Evolutionary conservation across 805 yeast genomes (phyloP).

Genomic region (Ogataea trehaloabstinens): DNA sequence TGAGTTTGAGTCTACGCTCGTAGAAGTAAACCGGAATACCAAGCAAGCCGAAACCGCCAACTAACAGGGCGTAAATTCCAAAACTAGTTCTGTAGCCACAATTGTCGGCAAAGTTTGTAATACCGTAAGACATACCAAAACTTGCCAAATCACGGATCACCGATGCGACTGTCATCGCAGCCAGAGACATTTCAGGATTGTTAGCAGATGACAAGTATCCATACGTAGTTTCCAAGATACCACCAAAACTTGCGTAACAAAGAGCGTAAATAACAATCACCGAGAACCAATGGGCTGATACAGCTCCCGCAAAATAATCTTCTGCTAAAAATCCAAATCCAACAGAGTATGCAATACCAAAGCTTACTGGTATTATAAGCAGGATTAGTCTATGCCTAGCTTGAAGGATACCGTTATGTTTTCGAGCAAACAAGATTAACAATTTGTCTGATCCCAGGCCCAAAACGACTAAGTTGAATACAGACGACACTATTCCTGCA

Average conservation of each 20-base stretch:
- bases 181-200: conserved; percentile 3
- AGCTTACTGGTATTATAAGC: conserved; percentile 1
- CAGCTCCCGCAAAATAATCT: conserved; percentile 2
- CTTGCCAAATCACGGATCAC: conserved; percentile 5
- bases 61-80: conserved; percentile 2
- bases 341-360: conserved; percentile 1
- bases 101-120: conserved; percentile 1
- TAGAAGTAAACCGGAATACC: conserved; percentile 2
- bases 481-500: conserved; percentile 3
- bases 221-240: conserved; percentile 3
- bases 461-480: conserved; percentile 1
- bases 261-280: conserved; percentile 1
- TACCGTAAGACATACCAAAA: conserved; percentile 6
- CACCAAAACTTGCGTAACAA: conserved; percentile 4
- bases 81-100: conserved; percentile 1
- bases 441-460: conserved; percentile 2
- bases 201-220: conserved; percentile 3
- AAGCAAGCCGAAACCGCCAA: conserved; percentile 3
- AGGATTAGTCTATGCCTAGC: conserved; percentile 2
- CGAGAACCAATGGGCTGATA: conserved; percentile 4
- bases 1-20: not conserved
- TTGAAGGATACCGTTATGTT: conserved; percentile 1
- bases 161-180: conserved; percentile 6
- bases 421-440: not conserved
- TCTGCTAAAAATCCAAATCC: conserved; percentile 4